Percentiles rank a stretch among this genome's conserved stretches.
phyloP scores from a whole-genome alignment of 164 flowering plant genomes.

The Hamamelis virginiana region DNA sequence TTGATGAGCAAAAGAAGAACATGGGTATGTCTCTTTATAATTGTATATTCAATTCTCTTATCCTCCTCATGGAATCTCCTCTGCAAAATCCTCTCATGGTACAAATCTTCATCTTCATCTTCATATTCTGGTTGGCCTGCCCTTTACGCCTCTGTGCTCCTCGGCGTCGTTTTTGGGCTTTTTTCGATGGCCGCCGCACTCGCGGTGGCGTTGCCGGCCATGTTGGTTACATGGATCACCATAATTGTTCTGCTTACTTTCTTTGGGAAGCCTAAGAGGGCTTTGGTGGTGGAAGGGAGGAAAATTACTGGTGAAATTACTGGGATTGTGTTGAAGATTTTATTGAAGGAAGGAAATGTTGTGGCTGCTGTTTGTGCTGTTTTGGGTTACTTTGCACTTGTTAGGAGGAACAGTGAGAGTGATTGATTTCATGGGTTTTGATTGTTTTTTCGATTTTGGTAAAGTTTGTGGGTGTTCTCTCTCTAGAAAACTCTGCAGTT shows the following conservation, averaged over 20 bases:
- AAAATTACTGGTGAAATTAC: conserved; percentile 56
- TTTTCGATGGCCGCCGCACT: conserved; percentile 62
- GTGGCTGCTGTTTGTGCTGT: conserved; percentile 71
- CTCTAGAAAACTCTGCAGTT: too few relatives aligned
- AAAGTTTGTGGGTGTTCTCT: too few relatives aligned
- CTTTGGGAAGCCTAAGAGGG: conserved; percentile 52
- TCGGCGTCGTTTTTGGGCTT: conserved; percentile 55
- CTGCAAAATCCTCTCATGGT: conserved; percentile 53
- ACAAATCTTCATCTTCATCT: conserved; percentile 23
- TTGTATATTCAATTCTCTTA: conserved; percentile 41
- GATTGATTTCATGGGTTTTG: conserved; percentile 9
- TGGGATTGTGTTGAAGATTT: conserved; percentile 40
- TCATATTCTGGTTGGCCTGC: conserved; percentile 41
- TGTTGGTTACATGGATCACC: conserved; percentile 61
- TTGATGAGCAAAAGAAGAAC: conserved; percentile 69
- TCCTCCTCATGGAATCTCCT: conserved; percentile 57
- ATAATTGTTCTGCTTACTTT: conserved; percentile 56
- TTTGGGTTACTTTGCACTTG: conserved; percentile 53
- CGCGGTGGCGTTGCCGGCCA: conserved; percentile 63
- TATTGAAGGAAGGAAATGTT: conserved; percentile 62
- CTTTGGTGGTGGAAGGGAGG: conserved; percentile 60
- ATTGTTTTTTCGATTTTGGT: neutral
- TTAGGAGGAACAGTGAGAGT: conserved; percentile 29
- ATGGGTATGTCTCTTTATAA: conserved; percentile 58
- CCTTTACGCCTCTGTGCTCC: conserved; percentile 50